Evolutionary conservation across 2,329 filamentous ascomycete genomes (phyloP).

Genomic region (Neonectria magnoliae): DNA sequence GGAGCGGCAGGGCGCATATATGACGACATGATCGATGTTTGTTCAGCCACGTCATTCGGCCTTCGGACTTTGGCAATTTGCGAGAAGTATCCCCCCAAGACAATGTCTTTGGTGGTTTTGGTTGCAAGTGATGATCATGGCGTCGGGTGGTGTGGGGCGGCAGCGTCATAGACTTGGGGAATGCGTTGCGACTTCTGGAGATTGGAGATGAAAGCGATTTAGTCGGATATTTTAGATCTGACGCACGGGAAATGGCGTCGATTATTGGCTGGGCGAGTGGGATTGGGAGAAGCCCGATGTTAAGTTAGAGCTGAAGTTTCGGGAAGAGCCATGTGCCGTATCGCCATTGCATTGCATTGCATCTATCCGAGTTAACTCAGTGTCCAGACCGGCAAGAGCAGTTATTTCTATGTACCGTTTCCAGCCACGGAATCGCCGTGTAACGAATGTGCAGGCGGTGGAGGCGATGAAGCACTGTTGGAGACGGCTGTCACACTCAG

Average conservation of each 20-base stretch:
- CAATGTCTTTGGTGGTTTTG: not conserved
- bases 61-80: not conserved
- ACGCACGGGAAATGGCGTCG: not conserved
- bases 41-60: not conserved
- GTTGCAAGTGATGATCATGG: not conserved
- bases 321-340: not conserved
- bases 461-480: not conserved
- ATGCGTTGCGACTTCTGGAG: not conserved
- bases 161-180: slow-evolving; percentile 4
- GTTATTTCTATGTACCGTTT: too few relatives aligned
- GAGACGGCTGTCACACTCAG: not conserved
- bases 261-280: not conserved
- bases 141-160: not conserved
- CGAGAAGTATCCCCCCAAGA: not conserved
- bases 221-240: not conserved
- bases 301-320: not conserved
- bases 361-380: not conserved
- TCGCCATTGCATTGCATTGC: not conserved
- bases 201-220: not conserved
- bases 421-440: too few relatives aligned
- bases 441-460: not conserved
- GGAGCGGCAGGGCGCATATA: not conserved
- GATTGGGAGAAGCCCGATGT: not conserved
- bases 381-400: too few relatives aligned
- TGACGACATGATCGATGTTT: not conserved